Base-by-base conservation (phyloP, 2,329 filamentous ascomycete genomes). In the Cordyceps fumosorosea region DNA sequence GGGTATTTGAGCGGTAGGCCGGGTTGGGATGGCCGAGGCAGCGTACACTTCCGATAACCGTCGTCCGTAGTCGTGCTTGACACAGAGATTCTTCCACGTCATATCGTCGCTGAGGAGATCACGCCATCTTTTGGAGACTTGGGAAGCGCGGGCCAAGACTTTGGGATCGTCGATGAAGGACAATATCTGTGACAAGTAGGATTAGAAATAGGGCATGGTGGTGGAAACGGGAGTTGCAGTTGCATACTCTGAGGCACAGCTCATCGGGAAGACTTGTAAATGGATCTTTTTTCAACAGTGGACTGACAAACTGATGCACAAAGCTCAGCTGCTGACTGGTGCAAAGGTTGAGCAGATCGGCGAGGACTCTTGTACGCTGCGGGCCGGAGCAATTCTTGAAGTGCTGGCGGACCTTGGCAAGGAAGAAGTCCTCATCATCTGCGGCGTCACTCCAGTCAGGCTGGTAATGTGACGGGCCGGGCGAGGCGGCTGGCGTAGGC, bases 101-200 rank as follows among this genome's bases (percentile, higher is more conserved):
- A 97, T 93, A 74, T 99, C 95, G 74, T 99, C 95, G 71, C 89
- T 93, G 56, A 99, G 82, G 8, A 99, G 82, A 74, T 97, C 93
- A 65, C 91, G 85, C 95, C 95, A 99, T 73, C 93, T 85, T 66
- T 87, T 87, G 60, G 95, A 99, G n/a, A 99, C 95, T 74, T 98
- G 93, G 5, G 93, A 96, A 58, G 95, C 90, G 72, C 95, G 85
- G 45, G 93, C 93, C 53, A 99, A 82, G 3, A 96, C 96, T 73
- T 93, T 95, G 1, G 95, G 93, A 71, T 99, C 95, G 70, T 99
- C 95, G 71, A 99, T 93, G 73, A 96, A 99, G 50, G 93, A 96
- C 56, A 99, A 81, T 66, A 99, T 90, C 89, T 96, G 70, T 4
- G 58, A 3, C 55, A 44, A 37, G 29, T 64, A 37, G 57, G 64